These are phyloP conservation scores for Mrakia frigida DNA, from an alignment of 768 basidiomycete genomes.

Conservation along the genomic window DNA sequence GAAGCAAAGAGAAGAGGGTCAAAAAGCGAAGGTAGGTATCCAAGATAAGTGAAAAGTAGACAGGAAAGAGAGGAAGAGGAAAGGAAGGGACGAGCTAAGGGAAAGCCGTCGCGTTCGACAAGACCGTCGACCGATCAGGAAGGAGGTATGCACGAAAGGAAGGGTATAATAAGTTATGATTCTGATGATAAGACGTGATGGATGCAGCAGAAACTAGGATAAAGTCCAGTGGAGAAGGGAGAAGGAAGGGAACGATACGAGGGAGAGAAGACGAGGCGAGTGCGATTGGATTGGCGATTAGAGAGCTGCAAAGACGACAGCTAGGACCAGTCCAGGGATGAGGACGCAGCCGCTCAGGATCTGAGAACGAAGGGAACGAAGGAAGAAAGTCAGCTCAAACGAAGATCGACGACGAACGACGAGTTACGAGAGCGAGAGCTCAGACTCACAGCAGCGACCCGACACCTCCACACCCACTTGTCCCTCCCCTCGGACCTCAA, in stretches of 20 bases:
- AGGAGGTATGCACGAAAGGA: not conserved
- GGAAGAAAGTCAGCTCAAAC: too few relatives aligned
- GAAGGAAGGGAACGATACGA: not conserved
- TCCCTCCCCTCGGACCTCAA: constrained; percentile 19
- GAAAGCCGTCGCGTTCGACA: not conserved
- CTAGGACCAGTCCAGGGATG: constrained; percentile 30
- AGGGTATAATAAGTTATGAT: not conserved
- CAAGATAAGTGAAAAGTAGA: not conserved
- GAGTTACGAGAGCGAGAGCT: not conserved
- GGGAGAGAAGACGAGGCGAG: not conserved
- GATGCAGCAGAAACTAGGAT: not conserved
- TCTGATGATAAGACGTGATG: not conserved
- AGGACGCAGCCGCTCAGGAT: constrained; percentile 29
- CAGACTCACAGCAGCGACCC: constrained; percentile 28
- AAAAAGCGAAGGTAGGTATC: too few relatives aligned
- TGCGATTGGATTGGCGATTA: not conserved
- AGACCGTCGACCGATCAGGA: not conserved
- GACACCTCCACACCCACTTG: constrained; percentile 30
- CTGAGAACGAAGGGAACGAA: not conserved
- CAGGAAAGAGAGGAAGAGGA: not conserved
- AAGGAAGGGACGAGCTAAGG: not conserved
- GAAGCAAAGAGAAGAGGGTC: not conserved
- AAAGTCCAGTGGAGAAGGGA: not conserved
- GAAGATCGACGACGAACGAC: not conserved
- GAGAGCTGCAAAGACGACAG: constrained; percentile 29